Evolutionary conservation across 306 rosid genomes (phyloP).

Genomic region (Quercus rubra): DNA sequence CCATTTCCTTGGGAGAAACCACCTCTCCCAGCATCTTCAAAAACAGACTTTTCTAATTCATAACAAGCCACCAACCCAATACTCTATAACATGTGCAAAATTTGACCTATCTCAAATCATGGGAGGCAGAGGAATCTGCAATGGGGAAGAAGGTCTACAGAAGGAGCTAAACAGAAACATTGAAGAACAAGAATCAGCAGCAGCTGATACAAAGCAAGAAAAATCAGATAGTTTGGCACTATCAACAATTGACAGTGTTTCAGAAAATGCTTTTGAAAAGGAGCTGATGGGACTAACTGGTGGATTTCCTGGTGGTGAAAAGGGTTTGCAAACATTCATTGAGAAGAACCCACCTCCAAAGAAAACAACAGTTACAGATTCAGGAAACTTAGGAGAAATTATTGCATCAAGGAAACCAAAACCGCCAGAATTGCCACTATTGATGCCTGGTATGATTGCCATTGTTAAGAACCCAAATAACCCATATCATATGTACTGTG

Average conservation of each 20-base stretch:
- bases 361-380: slow-evolving; percentile 21
- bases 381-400: slow-evolving; percentile 10
- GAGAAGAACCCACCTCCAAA: slow-evolving; percentile 78
- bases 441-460: slow-evolving; percentile 76
- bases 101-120: slow-evolving; percentile 60
- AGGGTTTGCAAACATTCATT: slow-evolving; percentile 64
- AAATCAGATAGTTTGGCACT: not conserved
- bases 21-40: slow-evolving; percentile 26
- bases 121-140: slow-evolving; percentile 92
- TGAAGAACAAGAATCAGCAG: slow-evolving; percentile 19
- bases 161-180: slow-evolving; percentile 50
- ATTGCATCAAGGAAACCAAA: slow-evolving; percentile 43
- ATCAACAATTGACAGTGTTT: slow-evolving; percentile 5
- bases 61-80: slow-evolving; percentile 11
- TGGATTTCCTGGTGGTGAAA: slow-evolving; percentile 96
- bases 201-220: slow-evolving; percentile 23
- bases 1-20: slow-evolving; percentile 51
- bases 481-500: slow-evolving; percentile 78
- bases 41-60: slow-evolving; percentile 28
- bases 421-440: slow-evolving; percentile 60
- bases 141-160: slow-evolving; percentile 68
- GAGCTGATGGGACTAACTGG: slow-evolving; percentile 93
- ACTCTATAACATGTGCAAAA: slow-evolving; percentile 42
- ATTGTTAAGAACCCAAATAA: slow-evolving; percentile 56
- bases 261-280: slow-evolving; percentile 75